Evolutionary conservation across 1,139 yeast genomes (phyloP).

Genomic region (Sugiyamaella pinicola): DNA sequence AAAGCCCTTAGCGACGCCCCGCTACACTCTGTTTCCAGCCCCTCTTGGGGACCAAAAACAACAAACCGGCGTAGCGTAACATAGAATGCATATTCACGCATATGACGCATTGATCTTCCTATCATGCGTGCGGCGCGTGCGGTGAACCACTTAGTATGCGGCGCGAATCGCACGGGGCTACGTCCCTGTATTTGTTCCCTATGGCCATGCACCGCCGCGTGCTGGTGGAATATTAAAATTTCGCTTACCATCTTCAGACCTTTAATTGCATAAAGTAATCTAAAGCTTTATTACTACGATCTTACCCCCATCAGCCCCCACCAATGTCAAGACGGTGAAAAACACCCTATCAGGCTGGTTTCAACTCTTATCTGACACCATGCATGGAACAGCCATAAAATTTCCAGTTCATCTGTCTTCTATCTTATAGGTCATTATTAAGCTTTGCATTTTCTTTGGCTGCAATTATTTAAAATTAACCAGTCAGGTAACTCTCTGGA

Average conservation of each 20-base stretch:
- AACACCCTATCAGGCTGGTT: conserved; percentile 12
- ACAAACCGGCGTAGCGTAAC: too few relatives aligned
- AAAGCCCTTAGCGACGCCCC: too few relatives aligned
- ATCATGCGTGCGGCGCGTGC: too few relatives aligned
- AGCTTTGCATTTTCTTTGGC: background rate
- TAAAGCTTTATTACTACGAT: background rate
- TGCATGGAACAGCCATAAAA: conserved; percentile 6
- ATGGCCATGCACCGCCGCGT: too few relatives aligned
- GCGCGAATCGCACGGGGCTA: too few relatives aligned
- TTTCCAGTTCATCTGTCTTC: background rate
- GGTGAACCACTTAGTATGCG: too few relatives aligned
- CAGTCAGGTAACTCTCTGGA: background rate
- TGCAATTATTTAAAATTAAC: background rate
- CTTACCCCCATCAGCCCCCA: background rate
- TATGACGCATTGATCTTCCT: too few relatives aligned
- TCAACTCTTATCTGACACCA: conserved; percentile 7
- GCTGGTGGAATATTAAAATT: too few relatives aligned
- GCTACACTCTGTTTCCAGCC: too few relatives aligned
- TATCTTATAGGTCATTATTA: background rate
- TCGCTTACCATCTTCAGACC: conserved; percentile 3
- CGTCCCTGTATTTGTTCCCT: too few relatives aligned
- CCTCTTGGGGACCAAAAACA: too few relatives aligned
- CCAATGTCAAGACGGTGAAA: background rate
- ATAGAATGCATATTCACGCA: too few relatives aligned
- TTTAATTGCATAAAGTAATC: conserved; percentile 5